Percentiles rank a stretch among this genome's conserved stretches.
Evolutionary conservation across 2,329 filamentous ascomycete species (phyloP).

Genomic region (Aspergillus arachidicola): DNA sequence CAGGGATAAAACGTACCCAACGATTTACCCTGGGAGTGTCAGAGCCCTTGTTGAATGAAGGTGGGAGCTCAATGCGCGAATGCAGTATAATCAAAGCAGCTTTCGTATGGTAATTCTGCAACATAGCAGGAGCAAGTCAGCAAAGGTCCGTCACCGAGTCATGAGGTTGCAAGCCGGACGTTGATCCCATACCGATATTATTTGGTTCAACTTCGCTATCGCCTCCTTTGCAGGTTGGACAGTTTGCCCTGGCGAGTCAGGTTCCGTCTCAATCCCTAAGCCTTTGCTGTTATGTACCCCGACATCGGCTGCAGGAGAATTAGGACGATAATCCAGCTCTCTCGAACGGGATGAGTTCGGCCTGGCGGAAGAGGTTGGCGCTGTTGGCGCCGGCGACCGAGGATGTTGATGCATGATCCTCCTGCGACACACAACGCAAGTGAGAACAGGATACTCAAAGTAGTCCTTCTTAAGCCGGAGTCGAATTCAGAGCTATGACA

Average conservation of each 20-base stretch:
- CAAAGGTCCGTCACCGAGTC: not conserved
- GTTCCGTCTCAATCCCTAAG: conserved; percentile 53
- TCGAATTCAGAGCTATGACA: conserved; percentile 15
- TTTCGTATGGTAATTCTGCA: conserved; percentile 88
- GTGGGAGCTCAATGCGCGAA: conserved; percentile 71
- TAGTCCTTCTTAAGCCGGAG: not conserved
- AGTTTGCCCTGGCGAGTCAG: conserved; percentile 45
- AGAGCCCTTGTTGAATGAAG: conserved; percentile 58
- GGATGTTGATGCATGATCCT: conserved; percentile 85
- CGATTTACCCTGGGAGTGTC: conserved; percentile 72
- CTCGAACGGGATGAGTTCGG: conserved; percentile 72
- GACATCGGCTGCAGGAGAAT: conserved; percentile 57
- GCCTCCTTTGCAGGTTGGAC: conserved; percentile 65
- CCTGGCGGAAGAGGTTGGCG: conserved; percentile 71
- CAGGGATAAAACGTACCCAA: conserved; percentile 66
- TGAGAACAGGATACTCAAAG: not conserved
- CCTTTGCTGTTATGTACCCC: conserved; percentile 53
- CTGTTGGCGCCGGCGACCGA: conserved; percentile 71
- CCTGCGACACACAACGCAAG: conserved; percentile 3
- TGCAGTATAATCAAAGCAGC: conserved; percentile 81
- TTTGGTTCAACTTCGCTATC: conserved; percentile 83
- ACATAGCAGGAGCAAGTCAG: conserved; percentile 24
- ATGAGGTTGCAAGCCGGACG: not conserved
- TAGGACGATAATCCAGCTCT: conserved; percentile 62
- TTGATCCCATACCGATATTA: conserved; percentile 71